Evolutionary conservation across 495 filamentous ascomycete genomes (phyloP).

Genomic region (Parachaetomium inaequale): DNA sequence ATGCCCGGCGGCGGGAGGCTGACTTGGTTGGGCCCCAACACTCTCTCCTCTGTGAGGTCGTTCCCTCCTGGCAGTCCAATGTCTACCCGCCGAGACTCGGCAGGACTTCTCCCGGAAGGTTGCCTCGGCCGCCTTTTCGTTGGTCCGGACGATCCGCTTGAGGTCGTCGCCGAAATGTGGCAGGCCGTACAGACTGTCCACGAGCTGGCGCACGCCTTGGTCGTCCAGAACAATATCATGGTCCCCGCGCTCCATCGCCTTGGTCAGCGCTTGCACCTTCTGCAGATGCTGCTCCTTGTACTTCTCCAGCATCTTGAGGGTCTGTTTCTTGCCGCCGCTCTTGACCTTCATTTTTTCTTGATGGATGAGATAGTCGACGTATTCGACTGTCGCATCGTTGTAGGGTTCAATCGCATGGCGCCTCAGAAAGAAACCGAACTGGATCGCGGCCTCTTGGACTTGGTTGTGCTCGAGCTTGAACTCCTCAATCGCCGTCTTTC

Average conservation of each 20-base stretch:
- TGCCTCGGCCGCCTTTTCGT: slow-evolving; percentile 9
- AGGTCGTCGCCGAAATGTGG: slow-evolving; percentile 12
- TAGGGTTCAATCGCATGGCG: slow-evolving; percentile 36
- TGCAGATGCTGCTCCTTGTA: slow-evolving; percentile 11
- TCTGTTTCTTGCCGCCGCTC: slow-evolving; percentile 1
- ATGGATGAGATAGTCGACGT: slow-evolving; percentile 38
- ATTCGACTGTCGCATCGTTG: slow-evolving; percentile 42
- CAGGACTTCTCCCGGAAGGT: slow-evolving; percentile 12
- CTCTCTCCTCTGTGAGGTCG: not conserved
- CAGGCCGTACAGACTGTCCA: slow-evolving; percentile 2
- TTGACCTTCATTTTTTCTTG: slow-evolving; percentile 18
- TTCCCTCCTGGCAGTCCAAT: not conserved
- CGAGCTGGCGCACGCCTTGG: not conserved
- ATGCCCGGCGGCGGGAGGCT: not conserved
- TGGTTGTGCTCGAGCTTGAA: slow-evolving; percentile 30
- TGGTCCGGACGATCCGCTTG: not conserved
- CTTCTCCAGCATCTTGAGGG: slow-evolving; percentile 11
- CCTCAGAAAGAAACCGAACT: slow-evolving; percentile 41
- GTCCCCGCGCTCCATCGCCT: slow-evolving; percentile 11
- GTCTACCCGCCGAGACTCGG: not conserved
- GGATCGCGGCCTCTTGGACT: slow-evolving; percentile 36
- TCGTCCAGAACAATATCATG: not conserved
- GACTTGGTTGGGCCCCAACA: not conserved
- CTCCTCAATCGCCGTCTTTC: slow-evolving; percentile 23
- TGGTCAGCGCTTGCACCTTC: slow-evolving; percentile 2